A percentile compares a stretch with the other conserved stretches of the same genome.
Evolutionary conservation across 768 basidiomycete genomes (phyloP).

Genomic region (Cystobasidium onofrii): DNA sequence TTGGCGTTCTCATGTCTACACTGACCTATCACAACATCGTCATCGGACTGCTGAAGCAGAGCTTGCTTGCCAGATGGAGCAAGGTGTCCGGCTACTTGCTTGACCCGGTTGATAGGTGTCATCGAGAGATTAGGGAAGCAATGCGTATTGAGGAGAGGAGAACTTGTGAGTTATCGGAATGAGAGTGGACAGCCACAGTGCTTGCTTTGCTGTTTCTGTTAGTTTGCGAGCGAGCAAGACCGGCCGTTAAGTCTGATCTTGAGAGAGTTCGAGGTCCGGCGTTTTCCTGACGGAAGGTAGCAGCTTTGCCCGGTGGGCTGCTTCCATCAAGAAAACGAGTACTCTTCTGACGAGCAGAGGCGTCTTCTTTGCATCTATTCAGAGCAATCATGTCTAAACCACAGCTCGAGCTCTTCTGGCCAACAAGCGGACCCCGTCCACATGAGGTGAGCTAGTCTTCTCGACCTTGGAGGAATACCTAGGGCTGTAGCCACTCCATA

Average conservation of each 20-base stretch:
- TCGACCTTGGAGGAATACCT: not conserved
- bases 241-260: too few species aligned
- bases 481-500: too few species aligned
- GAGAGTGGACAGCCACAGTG: not conserved
- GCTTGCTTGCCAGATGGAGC: constrained; percentile 2
- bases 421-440: not conserved
- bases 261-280: not conserved
- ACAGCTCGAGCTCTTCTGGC: constrained; percentile 2
- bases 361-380: not conserved
- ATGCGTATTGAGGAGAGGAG: not conserved
- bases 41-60: not conserved
- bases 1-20: not conserved
- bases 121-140: not conserved
- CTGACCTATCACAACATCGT: constrained; percentile 27
- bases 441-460: not conserved
- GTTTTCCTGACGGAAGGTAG: not conserved
- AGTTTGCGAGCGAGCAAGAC: too few species aligned
- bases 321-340: too few species aligned
- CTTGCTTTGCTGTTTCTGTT: too few species aligned
- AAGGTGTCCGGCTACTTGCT: constrained; percentile 1
- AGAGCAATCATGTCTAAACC: not conserved
- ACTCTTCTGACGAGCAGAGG: not conserved
- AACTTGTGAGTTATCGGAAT: not conserved
- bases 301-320: too few species aligned
- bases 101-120: not conserved